These are phyloP conservation scores for Micromonas pusilla DNA, from an alignment of 139 green algal species.

Conservation along the genomic window DNA sequence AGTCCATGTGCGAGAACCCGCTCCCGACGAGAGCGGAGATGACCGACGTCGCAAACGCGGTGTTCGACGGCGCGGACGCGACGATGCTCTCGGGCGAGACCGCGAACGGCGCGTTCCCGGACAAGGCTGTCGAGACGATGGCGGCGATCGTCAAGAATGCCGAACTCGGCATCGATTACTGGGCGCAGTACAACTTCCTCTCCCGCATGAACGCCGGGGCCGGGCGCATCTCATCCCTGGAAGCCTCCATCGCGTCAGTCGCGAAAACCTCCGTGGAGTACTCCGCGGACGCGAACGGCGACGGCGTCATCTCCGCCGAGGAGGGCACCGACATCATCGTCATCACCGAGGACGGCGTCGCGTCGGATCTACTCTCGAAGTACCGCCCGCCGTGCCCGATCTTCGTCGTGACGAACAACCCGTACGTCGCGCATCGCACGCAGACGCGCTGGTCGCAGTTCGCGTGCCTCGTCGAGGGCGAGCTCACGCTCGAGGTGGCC, in stretches of 20 bases:
- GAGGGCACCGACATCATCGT: slow-evolving; percentile 23
- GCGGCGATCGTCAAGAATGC: slow-evolving; percentile 26
- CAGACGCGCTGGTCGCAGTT: background rate
- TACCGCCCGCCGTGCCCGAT: slow-evolving; percentile 44
- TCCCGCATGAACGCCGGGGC: slow-evolving; percentile 53
- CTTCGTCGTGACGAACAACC: slow-evolving; percentile 33
- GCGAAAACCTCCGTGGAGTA: slow-evolving; percentile 41
- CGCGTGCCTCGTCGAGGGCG: background rate
- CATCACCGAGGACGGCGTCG: slow-evolving; percentile 26
- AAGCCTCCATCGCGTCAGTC: slow-evolving; percentile 32
- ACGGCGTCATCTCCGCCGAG: slow-evolving; percentile 36
- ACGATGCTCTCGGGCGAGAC: slow-evolving; percentile 41
- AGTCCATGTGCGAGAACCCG: slow-evolving; percentile 40
- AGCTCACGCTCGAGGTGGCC: background rate
- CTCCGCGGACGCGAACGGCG: slow-evolving; percentile 41
- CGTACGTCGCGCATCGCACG: background rate
- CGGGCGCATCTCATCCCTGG: slow-evolving; percentile 45
- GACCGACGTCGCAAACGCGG: slow-evolving; percentile 44
- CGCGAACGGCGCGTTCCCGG: slow-evolving; percentile 31
- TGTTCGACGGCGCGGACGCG: slow-evolving; percentile 38
- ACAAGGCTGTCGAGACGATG: slow-evolving; percentile 31
- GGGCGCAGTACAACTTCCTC: background rate
- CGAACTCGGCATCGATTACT: slow-evolving; percentile 31
- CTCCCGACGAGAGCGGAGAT: slow-evolving; percentile 39
- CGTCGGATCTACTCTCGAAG: slow-evolving; percentile 43